Evolutionary conservation across 2,329 filamentous ascomycete species (phyloP).

Genomic region (Arthrobotrys iridis): DNA sequence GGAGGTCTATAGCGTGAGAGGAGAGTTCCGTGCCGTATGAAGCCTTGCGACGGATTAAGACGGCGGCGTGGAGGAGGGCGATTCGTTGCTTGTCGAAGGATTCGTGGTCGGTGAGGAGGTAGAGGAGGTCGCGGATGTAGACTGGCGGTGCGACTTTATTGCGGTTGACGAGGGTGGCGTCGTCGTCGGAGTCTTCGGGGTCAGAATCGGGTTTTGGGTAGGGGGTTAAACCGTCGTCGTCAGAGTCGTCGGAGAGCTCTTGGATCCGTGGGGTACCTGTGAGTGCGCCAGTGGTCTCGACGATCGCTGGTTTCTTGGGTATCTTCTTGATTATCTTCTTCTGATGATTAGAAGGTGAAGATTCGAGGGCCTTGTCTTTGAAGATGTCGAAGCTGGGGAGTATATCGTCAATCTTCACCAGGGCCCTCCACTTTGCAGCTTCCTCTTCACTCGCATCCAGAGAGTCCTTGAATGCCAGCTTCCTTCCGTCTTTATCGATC

Average conservation of each 20-base stretch:
- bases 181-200: constrained; percentile 89
- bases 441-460: constrained; percentile 80
- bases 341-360: not conserved
- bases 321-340: constrained; percentile 55
- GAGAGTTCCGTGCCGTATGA: constrained; percentile 87
- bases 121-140: constrained; percentile 86
- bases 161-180: constrained; percentile 83
- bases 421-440: constrained; percentile 76
- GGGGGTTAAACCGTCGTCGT: constrained; percentile 75
- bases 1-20: constrained; percentile 84
- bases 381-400: constrained; percentile 59
- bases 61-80: constrained; percentile 78
- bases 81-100: constrained; percentile 85
- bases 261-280: constrained; percentile 64
- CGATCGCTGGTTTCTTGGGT: constrained; percentile 62
- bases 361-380: constrained; percentile 4
- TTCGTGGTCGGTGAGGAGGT: constrained; percentile 80
- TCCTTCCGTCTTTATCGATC: constrained; percentile 70
- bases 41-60: constrained; percentile 86
- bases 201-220: constrained; percentile 91
- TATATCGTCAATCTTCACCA: constrained; percentile 72
- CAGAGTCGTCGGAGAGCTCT: constrained; percentile 71
- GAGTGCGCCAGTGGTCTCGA: constrained; percentile 4
- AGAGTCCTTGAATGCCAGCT: constrained; percentile 82
- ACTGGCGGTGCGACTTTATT: constrained; percentile 87